Evolutionary conservation across 1,284 basidiomycete species (phyloP), one percentile per base, ranked within the genome.

Genomic region (Amylostereum areolatum): DNA sequence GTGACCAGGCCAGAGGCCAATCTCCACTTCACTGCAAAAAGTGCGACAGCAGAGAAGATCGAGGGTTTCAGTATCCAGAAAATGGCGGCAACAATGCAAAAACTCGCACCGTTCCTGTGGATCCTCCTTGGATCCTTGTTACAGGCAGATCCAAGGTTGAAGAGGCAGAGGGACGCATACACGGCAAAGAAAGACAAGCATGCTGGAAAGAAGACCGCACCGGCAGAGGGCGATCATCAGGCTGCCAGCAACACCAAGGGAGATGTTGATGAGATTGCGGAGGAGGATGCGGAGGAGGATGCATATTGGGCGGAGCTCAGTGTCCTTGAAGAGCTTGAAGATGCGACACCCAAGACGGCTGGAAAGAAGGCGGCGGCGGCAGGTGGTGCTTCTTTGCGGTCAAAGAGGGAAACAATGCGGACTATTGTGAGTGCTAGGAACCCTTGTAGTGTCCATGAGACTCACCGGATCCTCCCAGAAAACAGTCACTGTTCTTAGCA

Each of bases 1-100:
- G 18, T 41, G 43, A 32, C 3, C 18, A 29, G 11, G 43, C 31
- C 1, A 25, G 33, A 25, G 3, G 12, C 31, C 44, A 34, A 32
- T 12, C 47, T 49, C 9, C 36, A 32, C 29, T 41, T 41, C 36
- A 46, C 41, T 37, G 34, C 45, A 5, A 41, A 46, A 27, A 50
- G 41, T 11, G 49, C 49, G 11, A 46, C 49, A 32, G 34, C 34
- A 24, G 33, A 41, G 37, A 30, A 34, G 3, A 12, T 49, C 1
- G 32, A 49, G 1, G 7, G 29, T 4, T 43, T 43, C 10, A 35
- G 33, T 5, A 34, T 49, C 2, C 33, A 44, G 34, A 35, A 43
- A 24, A 9, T 44, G 24, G 34, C 25, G 18, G 29, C 9, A 5
- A 36, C 10, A 3, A 43, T 48, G 29, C 3, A 43, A n/a, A 25